phyloP scores from a whole-genome alignment of 2,329 filamentous ascomycete genomes.

The Huntiella savannae region DNA sequence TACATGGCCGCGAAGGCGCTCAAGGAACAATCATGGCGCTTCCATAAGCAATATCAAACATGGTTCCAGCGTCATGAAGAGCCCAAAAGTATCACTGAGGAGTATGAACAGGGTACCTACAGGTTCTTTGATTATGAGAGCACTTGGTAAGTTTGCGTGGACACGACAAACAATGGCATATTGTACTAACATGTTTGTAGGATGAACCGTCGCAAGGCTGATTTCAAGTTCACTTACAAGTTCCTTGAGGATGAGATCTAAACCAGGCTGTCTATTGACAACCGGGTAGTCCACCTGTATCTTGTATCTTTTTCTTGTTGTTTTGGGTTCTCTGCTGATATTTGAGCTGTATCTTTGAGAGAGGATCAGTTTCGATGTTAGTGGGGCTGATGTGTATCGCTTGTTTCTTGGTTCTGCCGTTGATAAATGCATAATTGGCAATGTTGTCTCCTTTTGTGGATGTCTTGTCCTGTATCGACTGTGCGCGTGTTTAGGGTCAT shows the following conservation, averaged over 20 bases:
- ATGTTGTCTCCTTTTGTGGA: too few relatives aligned
- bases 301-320: too few relatives aligned
- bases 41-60: constrained; percentile 98
- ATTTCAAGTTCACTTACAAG: constrained; percentile 97
- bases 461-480: too few relatives aligned
- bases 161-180: not conserved
- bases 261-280: not conserved
- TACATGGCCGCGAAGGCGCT: constrained; percentile 90
- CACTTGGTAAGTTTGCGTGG: constrained; percentile 55
- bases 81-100: constrained; percentile 94
- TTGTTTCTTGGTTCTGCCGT: too few relatives aligned
- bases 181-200: constrained; percentile 26
- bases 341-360: too few relatives aligned
- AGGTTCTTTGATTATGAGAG: constrained; percentile 99
- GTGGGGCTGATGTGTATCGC: too few relatives aligned
- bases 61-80: constrained; percentile 99
- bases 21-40: constrained; percentile 96
- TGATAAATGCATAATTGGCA: too few relatives aligned
- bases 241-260: constrained; percentile 86
- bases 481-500: too few relatives aligned
- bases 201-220: constrained; percentile 96
- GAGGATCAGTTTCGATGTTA: too few relatives aligned
- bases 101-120: constrained; percentile 97
- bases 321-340: too few relatives aligned
- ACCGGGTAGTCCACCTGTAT: too few relatives aligned